Conservation (phyloP, 208 protist species). For the Trypanosoma boissoni region DNA sequence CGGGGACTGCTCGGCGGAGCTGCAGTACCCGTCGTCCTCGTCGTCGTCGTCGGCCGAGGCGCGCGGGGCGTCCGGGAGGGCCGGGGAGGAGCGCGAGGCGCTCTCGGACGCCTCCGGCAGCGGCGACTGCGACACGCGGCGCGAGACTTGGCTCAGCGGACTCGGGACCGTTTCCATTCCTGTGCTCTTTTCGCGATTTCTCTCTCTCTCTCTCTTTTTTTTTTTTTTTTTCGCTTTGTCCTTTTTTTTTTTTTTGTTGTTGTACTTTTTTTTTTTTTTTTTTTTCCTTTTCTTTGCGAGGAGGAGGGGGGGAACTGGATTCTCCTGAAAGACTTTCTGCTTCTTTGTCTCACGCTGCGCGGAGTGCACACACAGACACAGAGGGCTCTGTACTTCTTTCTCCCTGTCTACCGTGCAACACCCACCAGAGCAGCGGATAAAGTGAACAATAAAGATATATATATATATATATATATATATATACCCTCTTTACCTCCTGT, state of each 20-base stretch:
- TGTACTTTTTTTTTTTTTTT: neutral
- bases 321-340: no score
- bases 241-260: neutral
- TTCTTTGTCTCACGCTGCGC: no score
- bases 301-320: conserved; percentile 38
- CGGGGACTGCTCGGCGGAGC: conserved; percentile 28
- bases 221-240: conserved; percentile 2
- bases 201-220: conserved; percentile 10
- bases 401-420: no score
- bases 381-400: no score
- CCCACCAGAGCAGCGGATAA: no score
- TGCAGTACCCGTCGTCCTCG: conserved; percentile 37
- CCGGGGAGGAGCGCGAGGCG: neutral
- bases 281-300: conserved; percentile 19
- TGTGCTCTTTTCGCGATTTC: neutral
- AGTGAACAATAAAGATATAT: no score
- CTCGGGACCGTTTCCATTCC: no score
- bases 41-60: neutral
- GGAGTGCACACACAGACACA: no score
- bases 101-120: neutral
- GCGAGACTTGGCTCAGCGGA: neutral
- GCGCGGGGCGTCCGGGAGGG: neutral
- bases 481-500: no score
- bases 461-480: no score
- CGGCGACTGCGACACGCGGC: neutral